Base-by-base conservation (phyloP, 805 yeast species). In the Dipodascus geniculatus region DNA sequence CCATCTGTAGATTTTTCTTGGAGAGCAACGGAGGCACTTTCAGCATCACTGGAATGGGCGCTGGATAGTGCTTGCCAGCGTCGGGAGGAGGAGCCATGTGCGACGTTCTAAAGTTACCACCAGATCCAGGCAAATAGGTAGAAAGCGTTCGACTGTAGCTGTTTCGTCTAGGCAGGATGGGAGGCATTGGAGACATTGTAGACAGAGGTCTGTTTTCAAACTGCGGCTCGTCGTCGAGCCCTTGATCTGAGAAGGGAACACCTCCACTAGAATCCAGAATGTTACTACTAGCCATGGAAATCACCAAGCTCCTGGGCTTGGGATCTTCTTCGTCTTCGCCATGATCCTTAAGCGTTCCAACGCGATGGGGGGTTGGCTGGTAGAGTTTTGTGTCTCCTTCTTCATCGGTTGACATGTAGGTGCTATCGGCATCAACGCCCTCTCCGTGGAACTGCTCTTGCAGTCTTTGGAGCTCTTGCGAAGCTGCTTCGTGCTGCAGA, bases 31-130 rank as follows among this genome's bases (percentile, higher is more conserved):
- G 72, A 11, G 72, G 72, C 3, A 66, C 60, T 24, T 59, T 57
- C 17, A 68, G 60, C 54, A 58, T 59, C 17, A 58, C 53, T 8
- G 72, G 72, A 8, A 68, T 60, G 2, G 71, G 72, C 2, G 71
- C 68, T 2, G 72, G 71, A 47, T 68, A 68, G 51, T 55, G 60
- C 2, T 55, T 54, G 28, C 51, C 38, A 20, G 48, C 42, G 14
- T 3, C 44, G 6, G 44, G 44, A 11, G 44, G 44, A 38, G 44
- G 20, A 14, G 4, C 44, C 44, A 38, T 38, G 20, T 38, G 44
- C 6, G 44, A 38, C 4, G 44, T n/a, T 9, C 44, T 4, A n/a
- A n/a, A 38, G 19, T 38, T 38, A 11, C 44, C 20, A 17, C 6
- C 44, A 38, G 17, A 6, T 14, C 20, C 20, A 38, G 44, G 44